A percentile compares a stretch with the other conserved stretches of the same genome.
phyloP scores from a whole-genome alignment of 306 rosid genomes.

The Corylus avellana region DNA sequence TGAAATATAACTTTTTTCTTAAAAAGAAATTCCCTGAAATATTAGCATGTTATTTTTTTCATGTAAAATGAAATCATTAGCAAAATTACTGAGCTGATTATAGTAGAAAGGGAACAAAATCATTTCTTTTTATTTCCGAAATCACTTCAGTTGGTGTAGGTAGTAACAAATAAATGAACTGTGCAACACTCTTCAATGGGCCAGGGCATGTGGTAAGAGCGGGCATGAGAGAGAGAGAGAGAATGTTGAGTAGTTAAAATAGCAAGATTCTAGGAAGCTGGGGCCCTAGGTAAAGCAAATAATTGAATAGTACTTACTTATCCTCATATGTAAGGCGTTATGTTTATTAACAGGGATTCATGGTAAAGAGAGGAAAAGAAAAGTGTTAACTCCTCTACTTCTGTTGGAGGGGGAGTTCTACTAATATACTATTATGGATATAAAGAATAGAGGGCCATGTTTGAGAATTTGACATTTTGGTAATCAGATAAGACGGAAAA shows the following conservation, averaged over 20 bases:
- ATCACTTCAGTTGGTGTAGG: not conserved
- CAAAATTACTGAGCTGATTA: not conserved
- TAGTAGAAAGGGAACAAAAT: not conserved
- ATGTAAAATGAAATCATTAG: not conserved
- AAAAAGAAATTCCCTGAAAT: not conserved
- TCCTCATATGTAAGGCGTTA: not conserved
- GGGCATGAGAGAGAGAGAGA: not conserved
- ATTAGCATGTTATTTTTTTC: not conserved
- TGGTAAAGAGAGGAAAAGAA: not conserved
- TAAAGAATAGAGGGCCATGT: not conserved
- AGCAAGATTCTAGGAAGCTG: not conserved
- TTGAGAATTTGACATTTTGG: not conserved
- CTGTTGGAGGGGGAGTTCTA: not conserved
- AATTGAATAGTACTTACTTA: not conserved
- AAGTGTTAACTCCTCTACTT: not conserved
- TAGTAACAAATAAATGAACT: not conserved
- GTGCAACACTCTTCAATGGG: not conserved
- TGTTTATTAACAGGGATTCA: not conserved
- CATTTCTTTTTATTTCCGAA: not conserved
- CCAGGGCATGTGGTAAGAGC: not conserved
- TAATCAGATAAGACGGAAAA: not conserved
- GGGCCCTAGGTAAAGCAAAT: not conserved
- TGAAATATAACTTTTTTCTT: not conserved
- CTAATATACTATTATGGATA: not conserved
- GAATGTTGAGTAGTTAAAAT: not conserved